These are phyloP conservation scores for Cynara cardunculus DNA, from an alignment of 129 eudicot genomes.

Conservation along the genomic window DNA sequence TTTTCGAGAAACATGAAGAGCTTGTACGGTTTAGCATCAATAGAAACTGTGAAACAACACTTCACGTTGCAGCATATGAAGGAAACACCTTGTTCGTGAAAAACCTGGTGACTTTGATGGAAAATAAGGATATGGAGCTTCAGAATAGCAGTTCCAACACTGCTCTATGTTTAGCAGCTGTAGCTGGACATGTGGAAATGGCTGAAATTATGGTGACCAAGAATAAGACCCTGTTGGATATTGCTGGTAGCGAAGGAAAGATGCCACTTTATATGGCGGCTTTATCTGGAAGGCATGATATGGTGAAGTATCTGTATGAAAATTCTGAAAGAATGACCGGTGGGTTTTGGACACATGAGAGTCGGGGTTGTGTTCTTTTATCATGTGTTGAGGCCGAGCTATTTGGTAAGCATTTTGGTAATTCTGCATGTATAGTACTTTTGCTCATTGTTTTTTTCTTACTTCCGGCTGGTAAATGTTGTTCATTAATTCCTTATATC, in stretches of 20 bases:
- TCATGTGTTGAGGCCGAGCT: slow-evolving; percentile 14
- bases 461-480: neutral
- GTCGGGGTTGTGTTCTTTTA: slow-evolving; percentile 12
- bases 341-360: neutral
- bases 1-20: neutral
- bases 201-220: slow-evolving; percentile 11
- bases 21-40: slow-evolving; percentile 19
- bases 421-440: neutral
- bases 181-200: neutral
- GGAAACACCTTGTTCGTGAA: slow-evolving; percentile 26
- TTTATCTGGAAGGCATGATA: slow-evolving; percentile 19
- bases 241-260: neutral
- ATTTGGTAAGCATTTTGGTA: slow-evolving; percentile 17
- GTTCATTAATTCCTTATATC: neutral
- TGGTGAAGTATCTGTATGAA: slow-evolving; percentile 22
- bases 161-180: slow-evolving; percentile 28
- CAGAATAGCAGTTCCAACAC: slow-evolving; percentile 20
- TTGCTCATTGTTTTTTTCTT: neutral
- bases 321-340: neutral
- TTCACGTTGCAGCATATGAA: slow-evolving; percentile 37
- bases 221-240: slow-evolving; percentile 1
- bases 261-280: slow-evolving; percentile 30
- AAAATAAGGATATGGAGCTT: slow-evolving; percentile 7
- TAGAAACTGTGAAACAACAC: slow-evolving; percentile 33
- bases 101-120: slow-evolving; percentile 27